Evolutionary conservation across 192 early-diverging fungal genomes (phyloP).

Genomic region (Mortierella claussenii): DNA sequence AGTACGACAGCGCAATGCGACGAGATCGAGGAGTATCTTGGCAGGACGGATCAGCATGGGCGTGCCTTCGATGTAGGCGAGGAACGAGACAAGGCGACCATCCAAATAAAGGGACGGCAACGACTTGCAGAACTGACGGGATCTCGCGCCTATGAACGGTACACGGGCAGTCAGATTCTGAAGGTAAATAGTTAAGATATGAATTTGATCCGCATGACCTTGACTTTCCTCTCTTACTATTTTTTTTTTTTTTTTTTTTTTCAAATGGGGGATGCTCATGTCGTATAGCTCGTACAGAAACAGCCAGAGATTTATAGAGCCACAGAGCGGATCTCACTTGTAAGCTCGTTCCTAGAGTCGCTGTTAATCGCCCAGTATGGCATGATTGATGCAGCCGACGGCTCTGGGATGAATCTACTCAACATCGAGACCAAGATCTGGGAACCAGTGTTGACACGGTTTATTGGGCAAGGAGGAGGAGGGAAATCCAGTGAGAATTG

Average conservation of each 20-base stretch:
- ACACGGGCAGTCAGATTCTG: constrained; percentile 78
- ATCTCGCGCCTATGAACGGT: constrained; percentile 83
- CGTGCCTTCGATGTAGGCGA: not conserved
- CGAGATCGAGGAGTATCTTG: constrained; percentile 68
- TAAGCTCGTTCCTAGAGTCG: constrained; percentile 77
- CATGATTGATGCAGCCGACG: constrained; percentile 78
- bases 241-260: not conserved
- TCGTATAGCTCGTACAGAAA: constrained; percentile 57
- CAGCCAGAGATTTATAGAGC: constrained; percentile 46
- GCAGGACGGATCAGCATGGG: constrained; percentile 13
- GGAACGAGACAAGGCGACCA: not conserved
- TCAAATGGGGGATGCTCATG: constrained; percentile 60
- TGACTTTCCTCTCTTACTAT: not conserved
- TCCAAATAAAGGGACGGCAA: constrained; percentile 54
- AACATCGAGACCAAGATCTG: constrained; percentile 69
- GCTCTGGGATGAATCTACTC: constrained; percentile 84
- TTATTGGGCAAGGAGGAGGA: constrained; percentile 49
- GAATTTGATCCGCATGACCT: constrained; percentile 29
- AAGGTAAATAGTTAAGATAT: constrained; percentile 59
- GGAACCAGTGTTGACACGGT: constrained; percentile 57
- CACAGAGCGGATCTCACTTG: constrained; percentile 74
- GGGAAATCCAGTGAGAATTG: too few relatives aligned
- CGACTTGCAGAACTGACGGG: constrained; percentile 76
- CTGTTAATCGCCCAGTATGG: constrained; percentile 67
- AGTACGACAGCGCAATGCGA: constrained; percentile 74